Percentiles rank a stretch among this genome's conserved stretches.
These are phyloP conservation scores for Fagopyrum esculentum DNA, from an alignment of 148 eudicot genomes.

Conservation along the genomic window DNA sequence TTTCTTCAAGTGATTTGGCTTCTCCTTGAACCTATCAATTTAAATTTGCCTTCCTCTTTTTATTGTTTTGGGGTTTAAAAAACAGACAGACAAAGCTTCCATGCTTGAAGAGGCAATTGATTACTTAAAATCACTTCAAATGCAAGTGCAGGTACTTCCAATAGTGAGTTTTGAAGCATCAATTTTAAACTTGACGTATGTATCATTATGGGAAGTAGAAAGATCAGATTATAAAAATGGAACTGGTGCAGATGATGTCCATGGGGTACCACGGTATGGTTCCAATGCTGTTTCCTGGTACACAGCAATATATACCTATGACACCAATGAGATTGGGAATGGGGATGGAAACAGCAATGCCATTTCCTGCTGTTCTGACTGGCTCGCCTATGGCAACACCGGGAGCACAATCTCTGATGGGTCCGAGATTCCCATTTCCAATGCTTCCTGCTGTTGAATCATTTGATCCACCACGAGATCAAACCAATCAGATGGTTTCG, in stretches of 20 bases:
- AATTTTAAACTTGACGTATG: neutral
- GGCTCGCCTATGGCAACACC: neutral
- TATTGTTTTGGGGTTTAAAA: neutral
- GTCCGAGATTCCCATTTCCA: conserved; percentile 4
- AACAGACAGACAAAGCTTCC: conserved; percentile 62
- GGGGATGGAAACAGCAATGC: conserved; percentile 41
- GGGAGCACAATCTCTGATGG: neutral
- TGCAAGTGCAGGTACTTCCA: conserved; percentile 69
- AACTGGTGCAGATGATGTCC: conserved; percentile 57
- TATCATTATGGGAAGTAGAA: neutral
- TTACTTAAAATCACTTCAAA: conserved; percentile 62
- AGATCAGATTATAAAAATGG: neutral
- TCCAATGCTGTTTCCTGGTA: conserved; percentile 67
- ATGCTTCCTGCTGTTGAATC: neutral
- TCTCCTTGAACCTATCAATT: neutral
- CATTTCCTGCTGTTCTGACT: conserved; percentile 23
- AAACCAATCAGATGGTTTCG: neutral
- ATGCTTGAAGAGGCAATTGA: conserved; percentile 92
- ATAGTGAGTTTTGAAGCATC: neutral
- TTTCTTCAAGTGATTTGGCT: neutral
- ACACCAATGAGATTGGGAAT: conserved; percentile 30
- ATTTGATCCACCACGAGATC: neutral
- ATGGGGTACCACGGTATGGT: conserved; percentile 66
- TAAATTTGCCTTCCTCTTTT: neutral
- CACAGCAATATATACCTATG: conserved; percentile 48